Base-by-base conservation (phyloP, 2,329 filamentous ascomycete genomes). In the Aspergillus luchuensis region DNA sequence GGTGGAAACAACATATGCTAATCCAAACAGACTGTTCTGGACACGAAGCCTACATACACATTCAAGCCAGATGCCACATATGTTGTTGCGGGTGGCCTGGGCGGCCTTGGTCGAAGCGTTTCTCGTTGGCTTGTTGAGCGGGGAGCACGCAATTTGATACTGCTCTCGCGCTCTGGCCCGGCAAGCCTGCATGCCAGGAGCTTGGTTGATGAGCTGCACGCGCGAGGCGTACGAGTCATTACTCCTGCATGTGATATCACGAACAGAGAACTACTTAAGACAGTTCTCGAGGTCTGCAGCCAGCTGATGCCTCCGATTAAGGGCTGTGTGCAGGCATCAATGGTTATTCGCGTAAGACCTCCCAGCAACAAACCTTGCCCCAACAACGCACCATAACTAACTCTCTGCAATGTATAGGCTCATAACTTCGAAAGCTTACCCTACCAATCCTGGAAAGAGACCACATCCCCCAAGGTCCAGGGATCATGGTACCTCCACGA, bases 401-500 rank as follows among this genome's bases (percentile, higher is more conserved):
- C 51, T 13, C 8, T 43, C 3, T 19, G 17, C 17, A 21, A 43
- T 41, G 5, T 36, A 11, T 25, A 52, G 54, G 53, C 43, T n/a
- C 19, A 30, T n/a, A 51, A 74, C 5, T 79, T 78, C 50, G 71
- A 77, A 38, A 75, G 78, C 5, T 17, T 58, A 10, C 15, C 30
- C 3, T 17, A 48, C n/a, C 19, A 41, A 2, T 51, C 55, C 5
- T 60, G 54, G 54, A 28, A 39, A 3, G 30, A 28, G 3, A 21
- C 38, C 8, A 39, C 55, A 0, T 3, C 39, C 0, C 48, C 57
- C 4, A 59, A 59, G n/a, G 39, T 43, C 8, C 58, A 69, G 8
- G 76, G 72, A 8, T 68, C 71, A 3, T 70, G 68, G 66, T 75
- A 76, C 57, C 66, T 77, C 15, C 70, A 76, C 60, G 39, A 63